Evolutionary conservation across 148 eudicot genomes (phyloP), one percentile per base, ranked within the genome.

Genomic region (Nepenthes gracilis): DNA sequence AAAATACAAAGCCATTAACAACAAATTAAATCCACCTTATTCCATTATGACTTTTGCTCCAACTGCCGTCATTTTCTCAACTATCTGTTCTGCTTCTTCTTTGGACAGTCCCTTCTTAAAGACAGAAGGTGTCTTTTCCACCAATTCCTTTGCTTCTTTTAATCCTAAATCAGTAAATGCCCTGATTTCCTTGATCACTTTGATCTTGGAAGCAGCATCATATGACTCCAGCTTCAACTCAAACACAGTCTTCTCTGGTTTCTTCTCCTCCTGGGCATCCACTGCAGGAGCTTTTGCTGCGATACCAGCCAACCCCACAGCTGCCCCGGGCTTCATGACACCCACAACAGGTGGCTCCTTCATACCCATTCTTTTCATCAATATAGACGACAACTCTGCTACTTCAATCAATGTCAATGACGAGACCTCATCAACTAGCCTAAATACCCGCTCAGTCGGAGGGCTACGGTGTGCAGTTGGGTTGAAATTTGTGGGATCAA

Each of bases 81-180:
- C 78, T 34, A 88, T 93, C 59, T 84, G 75, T 59, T 88, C 80
- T 9, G 81, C 99, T 67, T 93, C 96, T 59, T 93, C 95, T 71
- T 88, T 93, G 1, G 95, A 68, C 48, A 89, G 89, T 4, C 95
- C 95, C 62, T 63, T 71, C 72, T 88, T 93, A 59, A 93, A 71
- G 56, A 89, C 67, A 35, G 88, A 70, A 5, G 96, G 96, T 14
- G 87, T n/a, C 75, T 93, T 93, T 81, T 93, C 99, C 60, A 93
- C 99, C 56, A 93, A 78, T 23, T 87, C 96, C 75, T 89, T 93
- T 4, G 99, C 95, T 74, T 93, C 99, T 73, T 93, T 93, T 35
- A 93, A 80, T 23, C 96, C 99, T 76, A 86, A 73, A 9, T 89
- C 90, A 11, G 99, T 89, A 61, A 74, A 74, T 33, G 77, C 72